Base-by-base conservation (phyloP, 768 basidiomycete species). In the Termitomyces sp. region DNA sequence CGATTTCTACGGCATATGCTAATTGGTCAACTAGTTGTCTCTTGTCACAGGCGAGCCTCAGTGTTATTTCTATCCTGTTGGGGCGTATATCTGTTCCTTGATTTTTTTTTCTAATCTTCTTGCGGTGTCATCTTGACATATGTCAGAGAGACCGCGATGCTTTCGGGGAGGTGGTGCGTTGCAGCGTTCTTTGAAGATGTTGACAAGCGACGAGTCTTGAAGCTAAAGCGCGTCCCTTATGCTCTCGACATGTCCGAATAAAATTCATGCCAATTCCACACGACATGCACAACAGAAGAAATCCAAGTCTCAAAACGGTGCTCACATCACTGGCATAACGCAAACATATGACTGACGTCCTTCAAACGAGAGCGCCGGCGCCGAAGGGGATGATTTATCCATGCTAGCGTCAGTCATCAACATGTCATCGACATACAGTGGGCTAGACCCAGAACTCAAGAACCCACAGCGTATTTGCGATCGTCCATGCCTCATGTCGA, bases 401-500 rank as follows among this genome's bases (percentile, higher is more conserved):
- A 42, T 20, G 10, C 17, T 42, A 15, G 52, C 32, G 17, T 55
- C 40, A 43, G 46, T 17, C n/a, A 4, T 34, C 31, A 29, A 20
- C 6, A 59, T 20, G 15, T 8, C 25, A 25, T 17, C 40, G 17
- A 42, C 15, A 34, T 34, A 34, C 34, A 47, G n/a, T 29, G n/a
- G n/a, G 15, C 31, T 34, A 12, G 29, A 10, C 34, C 36, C 14
- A 3, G 15, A 36, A 46, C 32, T 47, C 10, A n/a, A 7, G 29
- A 45, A 66, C 73, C 72, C 49, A 79, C 73, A 74, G 59, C 5
- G 71, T 66, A 47, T 76, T 74, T 55, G 81, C 79, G 64, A 89
- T 82, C 56, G 83, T 71, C 79, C 82, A 81, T 3, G 87, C 88
- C 71, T 92, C 90, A 69, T 89, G 81, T 62, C 86, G 77, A 68